phyloP scores from a whole-genome alignment of 2,329 filamentous ascomycete genomes.

The Curvularia hawaiiensis region DNA sequence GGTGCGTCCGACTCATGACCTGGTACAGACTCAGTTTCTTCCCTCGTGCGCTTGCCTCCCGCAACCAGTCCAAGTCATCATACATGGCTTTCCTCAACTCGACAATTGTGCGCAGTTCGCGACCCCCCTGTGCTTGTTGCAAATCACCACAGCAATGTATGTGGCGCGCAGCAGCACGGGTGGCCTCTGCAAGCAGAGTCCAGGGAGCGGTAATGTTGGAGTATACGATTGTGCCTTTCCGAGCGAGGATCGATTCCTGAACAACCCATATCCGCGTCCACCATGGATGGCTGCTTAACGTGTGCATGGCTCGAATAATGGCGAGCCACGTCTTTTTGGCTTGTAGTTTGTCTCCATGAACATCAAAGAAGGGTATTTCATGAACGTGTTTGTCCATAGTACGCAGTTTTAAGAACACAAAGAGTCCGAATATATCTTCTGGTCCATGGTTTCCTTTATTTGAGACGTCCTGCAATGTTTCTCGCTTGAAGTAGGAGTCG shows the following conservation, averaged over 20 bases:
- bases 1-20: neutral
- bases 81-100: neutral
- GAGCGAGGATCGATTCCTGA: conserved; percentile 21
- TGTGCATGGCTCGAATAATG: conserved; percentile 2
- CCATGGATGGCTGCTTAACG: neutral
- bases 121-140: neutral
- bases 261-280: conserved; percentile 24
- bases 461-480: neutral
- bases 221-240: conserved; percentile 15
- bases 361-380: conserved; percentile 9
- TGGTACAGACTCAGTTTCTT: neutral
- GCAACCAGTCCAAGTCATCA: neutral
- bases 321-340: neutral
- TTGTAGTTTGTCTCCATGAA: neutral
- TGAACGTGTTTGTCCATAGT: neutral
- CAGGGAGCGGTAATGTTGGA: conserved; percentile 14
- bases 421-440: conserved; percentile 8
- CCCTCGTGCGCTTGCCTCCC: neutral
- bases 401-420: conserved; percentile 5
- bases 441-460: neutral
- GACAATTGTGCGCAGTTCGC: neutral
- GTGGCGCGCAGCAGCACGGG: neutral
- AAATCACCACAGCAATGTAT: neutral
- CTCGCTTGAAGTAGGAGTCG: conserved; percentile 1
- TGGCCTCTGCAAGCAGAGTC: conserved; percentile 13